Conservation (phyloP, 257 asterid genomes). For the Solanum boliviense region DNA sequence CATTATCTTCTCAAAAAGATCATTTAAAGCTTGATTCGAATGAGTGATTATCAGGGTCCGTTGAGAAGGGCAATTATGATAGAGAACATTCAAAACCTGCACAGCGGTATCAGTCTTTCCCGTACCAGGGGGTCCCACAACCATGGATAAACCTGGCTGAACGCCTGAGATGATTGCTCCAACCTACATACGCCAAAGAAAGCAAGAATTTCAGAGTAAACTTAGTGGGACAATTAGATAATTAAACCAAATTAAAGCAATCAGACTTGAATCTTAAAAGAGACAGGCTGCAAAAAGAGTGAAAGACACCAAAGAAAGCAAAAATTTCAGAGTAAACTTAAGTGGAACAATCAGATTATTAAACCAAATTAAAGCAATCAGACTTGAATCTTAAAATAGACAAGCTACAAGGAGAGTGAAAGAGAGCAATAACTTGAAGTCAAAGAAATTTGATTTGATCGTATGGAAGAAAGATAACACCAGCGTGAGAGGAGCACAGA, state of each 20-base stretch:
- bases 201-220: neutral
- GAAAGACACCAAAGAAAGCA: neutral
- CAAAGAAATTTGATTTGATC: neutral
- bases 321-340: neutral
- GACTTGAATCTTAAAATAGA: neutral
- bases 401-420: neutral
- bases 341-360: neutral
- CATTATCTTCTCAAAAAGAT: conserved; percentile 98
- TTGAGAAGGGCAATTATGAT: conserved; percentile 99
- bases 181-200: conserved; percentile 39
- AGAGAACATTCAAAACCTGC: conserved; percentile 85
- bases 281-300: neutral
- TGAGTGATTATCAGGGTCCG: conserved; percentile 95
- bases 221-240: neutral
- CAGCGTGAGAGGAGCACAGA: neutral
- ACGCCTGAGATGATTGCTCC: conserved; percentile 83
- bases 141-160: conserved; percentile 98
- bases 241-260: neutral
- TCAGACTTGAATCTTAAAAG: neutral
- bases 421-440: neutral
- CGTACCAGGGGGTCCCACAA: conserved; percentile 99
- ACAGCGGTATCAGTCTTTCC: conserved; percentile 99
- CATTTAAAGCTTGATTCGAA: conserved; percentile 96
- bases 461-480: neutral
- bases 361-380: neutral